Percentiles rank a stretch among this genome's conserved stretches.
Conservation (phyloP, 2,329 filamentous ascomycete genomes). For the Mariannaea elegans region DNA sequence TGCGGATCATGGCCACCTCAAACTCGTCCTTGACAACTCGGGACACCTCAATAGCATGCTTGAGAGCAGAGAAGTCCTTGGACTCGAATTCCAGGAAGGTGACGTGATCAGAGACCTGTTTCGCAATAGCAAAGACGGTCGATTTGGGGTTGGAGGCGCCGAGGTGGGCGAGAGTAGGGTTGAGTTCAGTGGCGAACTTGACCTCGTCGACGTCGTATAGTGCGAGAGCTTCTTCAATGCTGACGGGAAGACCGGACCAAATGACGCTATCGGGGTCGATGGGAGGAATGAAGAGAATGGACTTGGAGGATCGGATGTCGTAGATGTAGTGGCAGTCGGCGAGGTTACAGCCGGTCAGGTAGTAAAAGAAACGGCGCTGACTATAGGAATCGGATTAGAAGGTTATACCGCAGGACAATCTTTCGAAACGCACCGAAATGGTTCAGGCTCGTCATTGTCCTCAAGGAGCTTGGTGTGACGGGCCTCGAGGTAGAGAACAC, state of each 20-base stretch:
- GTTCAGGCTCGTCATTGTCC: constrained; percentile 85
- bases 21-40: constrained; percentile 79
- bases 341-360: constrained; percentile 84
- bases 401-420: not conserved
- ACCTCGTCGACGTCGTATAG: constrained; percentile 86
- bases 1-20: constrained; percentile 76
- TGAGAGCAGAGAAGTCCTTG: constrained; percentile 65
- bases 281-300: constrained; percentile 91
- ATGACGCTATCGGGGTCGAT: constrained; percentile 89
- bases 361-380: constrained; percentile 94
- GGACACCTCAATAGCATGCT: constrained; percentile 72
- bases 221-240: constrained; percentile 75
- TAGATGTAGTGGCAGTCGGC: constrained; percentile 85
- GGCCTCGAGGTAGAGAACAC: constrained; percentile 88
- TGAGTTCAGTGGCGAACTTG: constrained; percentile 76
- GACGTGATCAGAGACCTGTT: constrained; percentile 77
- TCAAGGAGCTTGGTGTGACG: constrained; percentile 84
- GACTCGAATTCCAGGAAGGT: constrained; percentile 76
- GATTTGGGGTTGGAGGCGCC: constrained; percentile 48
- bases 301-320: constrained; percentile 75
- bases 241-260: constrained; percentile 90
- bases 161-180: constrained; percentile 70
- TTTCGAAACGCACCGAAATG: constrained; percentile 71
- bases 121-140: constrained; percentile 78
- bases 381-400: constrained; percentile 51